These are phyloP conservation scores for Colletotrichum phormii DNA, from an alignment of 2,329 filamentous ascomycete species.

Conservation along the genomic window DNA sequence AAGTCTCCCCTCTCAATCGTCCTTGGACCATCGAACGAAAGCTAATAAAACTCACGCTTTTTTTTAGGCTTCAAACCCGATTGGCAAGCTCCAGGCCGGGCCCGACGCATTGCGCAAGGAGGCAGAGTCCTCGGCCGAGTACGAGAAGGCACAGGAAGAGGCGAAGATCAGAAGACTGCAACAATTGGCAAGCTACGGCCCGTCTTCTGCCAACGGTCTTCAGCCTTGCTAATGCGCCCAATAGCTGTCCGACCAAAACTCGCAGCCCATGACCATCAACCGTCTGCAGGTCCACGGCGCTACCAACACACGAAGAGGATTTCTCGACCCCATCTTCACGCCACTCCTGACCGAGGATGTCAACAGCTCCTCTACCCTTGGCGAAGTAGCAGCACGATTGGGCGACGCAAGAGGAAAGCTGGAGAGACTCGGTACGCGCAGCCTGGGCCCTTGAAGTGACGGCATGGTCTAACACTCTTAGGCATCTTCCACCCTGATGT, in stretches of 20 bases:
- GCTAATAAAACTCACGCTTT: slow-evolving; percentile 39
- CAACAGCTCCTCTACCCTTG: slow-evolving; percentile 78
- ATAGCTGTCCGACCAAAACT: slow-evolving; percentile 36
- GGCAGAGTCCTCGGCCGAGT: slow-evolving; percentile 51
- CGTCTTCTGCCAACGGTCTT: neutral
- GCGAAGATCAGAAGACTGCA: slow-evolving; percentile 53
- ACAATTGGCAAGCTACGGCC: slow-evolving; percentile 46
- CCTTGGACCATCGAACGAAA: neutral
- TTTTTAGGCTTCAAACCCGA: slow-evolving; percentile 48
- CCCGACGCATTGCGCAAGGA: slow-evolving; percentile 51
- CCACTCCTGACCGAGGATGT: slow-evolving; percentile 79
- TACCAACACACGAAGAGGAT: slow-evolving; percentile 82
- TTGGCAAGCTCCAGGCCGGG: slow-evolving; percentile 54
- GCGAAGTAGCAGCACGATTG: slow-evolving; percentile 81
- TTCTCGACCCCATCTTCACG: slow-evolving; percentile 84
- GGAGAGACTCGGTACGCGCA: slow-evolving; percentile 78
- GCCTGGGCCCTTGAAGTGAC: neutral
- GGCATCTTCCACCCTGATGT: slow-evolving; percentile 90
- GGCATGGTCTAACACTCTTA: slow-evolving; percentile 51
- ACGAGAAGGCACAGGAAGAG: slow-evolving; percentile 51
- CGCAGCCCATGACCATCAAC: slow-evolving; percentile 83
- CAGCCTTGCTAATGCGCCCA: slow-evolving; percentile 16
- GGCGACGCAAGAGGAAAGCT: slow-evolving; percentile 79
- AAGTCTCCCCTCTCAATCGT: slow-evolving; percentile 33
- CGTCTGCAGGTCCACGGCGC: slow-evolving; percentile 87